Evolutionary conservation across 2,329 filamentous ascomycete species (phyloP).

Genomic region (Dothidotthia symphoricarpi): DNA sequence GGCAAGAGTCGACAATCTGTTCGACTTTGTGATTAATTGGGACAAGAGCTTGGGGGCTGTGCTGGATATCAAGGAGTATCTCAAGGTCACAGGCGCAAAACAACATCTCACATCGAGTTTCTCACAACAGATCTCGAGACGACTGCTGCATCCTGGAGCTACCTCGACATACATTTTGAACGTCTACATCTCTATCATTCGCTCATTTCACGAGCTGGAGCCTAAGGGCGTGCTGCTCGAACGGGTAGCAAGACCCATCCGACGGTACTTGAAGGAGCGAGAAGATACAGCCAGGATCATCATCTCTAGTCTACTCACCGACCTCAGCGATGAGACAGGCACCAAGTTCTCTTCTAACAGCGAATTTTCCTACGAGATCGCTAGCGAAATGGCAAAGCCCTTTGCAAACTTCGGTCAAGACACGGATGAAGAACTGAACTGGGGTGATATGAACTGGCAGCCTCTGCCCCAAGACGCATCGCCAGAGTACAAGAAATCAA

Average conservation of each 20-base stretch:
- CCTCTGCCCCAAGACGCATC: slow-evolving; percentile 92
- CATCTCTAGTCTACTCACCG: slow-evolving; percentile 69
- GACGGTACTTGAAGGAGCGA: slow-evolving; percentile 72
- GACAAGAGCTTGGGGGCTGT: slow-evolving; percentile 69
- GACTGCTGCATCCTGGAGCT: slow-evolving; percentile 71
- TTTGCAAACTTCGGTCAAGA: slow-evolving; percentile 55
- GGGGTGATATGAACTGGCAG: slow-evolving; percentile 89
- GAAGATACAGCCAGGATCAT: slow-evolving; percentile 78
- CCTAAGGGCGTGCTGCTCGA: slow-evolving; percentile 75
- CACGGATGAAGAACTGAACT: slow-evolving; percentile 68
- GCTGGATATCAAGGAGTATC: slow-evolving; percentile 68
- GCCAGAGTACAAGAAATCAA: slow-evolving; percentile 82
- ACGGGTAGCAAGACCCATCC: slow-evolving; percentile 69
- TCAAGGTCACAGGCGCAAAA: slow-evolving; percentile 67
- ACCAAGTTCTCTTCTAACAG: slow-evolving; percentile 54
- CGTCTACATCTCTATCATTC: slow-evolving; percentile 77
- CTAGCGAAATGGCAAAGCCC: slow-evolving; percentile 63
- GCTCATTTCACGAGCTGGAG: slow-evolving; percentile 72
- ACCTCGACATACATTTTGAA: slow-evolving; percentile 74
- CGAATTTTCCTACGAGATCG: slow-evolving; percentile 67
- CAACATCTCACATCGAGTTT: slow-evolving; percentile 70
- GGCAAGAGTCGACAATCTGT: slow-evolving; percentile 68
- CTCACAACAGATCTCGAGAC: slow-evolving; percentile 61
- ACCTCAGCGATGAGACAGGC: slow-evolving; percentile 51
- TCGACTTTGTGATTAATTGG: slow-evolving; percentile 77